Evolutionary conservation across 2,329 filamentous ascomycete genomes (phyloP).

Genomic region (Hymenoscyphus fructigenus): DNA sequence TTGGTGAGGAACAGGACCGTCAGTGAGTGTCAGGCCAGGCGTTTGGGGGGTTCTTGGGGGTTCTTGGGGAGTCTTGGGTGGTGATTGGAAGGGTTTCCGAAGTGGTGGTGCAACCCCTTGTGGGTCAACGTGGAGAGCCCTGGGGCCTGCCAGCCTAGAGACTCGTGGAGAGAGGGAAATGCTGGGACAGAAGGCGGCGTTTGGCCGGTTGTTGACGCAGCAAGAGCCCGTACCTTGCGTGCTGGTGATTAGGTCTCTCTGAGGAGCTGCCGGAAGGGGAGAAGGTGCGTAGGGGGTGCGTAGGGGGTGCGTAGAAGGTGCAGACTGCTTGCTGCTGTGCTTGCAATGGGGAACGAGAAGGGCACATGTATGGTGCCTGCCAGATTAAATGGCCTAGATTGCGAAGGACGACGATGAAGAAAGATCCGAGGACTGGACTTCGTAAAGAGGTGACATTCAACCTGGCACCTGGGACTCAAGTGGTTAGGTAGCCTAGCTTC

Average conservation of each 20-base stretch:
- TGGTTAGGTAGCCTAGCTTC: no score
- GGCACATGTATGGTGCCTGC: neutral
- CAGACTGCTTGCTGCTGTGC: neutral
- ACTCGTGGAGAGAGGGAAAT: neutral
- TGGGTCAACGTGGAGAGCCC: neutral
- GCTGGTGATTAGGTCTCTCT: neutral
- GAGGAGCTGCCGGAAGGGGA: neutral
- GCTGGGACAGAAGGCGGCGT: neutral
- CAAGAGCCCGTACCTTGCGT: slow-evolving; percentile 7
- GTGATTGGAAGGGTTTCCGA: neutral
- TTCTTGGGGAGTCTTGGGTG: neutral
- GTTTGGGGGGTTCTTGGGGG: neutral
- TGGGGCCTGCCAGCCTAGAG: neutral
- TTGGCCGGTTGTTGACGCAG: neutral
- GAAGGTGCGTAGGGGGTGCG: neutral
- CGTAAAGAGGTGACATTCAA: no score
- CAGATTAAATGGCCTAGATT: no score
- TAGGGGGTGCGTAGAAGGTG: neutral
- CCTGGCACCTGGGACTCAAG: no score
- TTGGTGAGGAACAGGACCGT: neutral
- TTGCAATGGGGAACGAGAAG: neutral
- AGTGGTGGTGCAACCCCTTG: neutral
- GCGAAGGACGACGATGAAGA: neutral
- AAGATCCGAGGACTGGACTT: neutral
- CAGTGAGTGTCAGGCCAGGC: neutral